Evolutionary conservation across 257 asterid genomes (phyloP).

Genomic region (Lithospermum erythrorhizon): DNA sequence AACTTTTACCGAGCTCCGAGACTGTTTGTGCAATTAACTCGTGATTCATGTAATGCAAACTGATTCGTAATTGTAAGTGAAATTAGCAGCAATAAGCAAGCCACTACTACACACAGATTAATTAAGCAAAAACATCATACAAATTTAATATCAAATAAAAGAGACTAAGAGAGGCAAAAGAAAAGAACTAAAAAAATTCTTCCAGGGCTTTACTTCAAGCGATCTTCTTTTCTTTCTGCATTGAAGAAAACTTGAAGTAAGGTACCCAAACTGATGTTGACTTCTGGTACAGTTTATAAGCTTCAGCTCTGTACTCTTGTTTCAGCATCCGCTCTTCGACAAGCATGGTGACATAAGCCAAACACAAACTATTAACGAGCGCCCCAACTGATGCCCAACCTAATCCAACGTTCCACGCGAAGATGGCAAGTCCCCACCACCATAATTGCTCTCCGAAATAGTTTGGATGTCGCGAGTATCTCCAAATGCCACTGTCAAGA

Average conservation of each 20-base stretch:
- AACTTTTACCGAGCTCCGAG: too few relatives aligned
- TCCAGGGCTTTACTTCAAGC: constrained; percentile 10
- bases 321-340: constrained; percentile 77
- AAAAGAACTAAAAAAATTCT: not conserved
- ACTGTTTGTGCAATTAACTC: too few relatives aligned
- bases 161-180: not conserved
- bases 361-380: constrained; percentile 53
- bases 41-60: not conserved
- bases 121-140: not conserved
- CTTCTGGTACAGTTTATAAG: constrained; percentile 53
- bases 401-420: constrained; percentile 65
- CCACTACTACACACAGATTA: not conserved
- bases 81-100: not conserved
- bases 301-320: constrained; percentile 63
- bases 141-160: too few relatives aligned
- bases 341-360: constrained; percentile 76
- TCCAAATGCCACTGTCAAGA: constrained; percentile 79
- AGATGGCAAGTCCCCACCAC: constrained; percentile 90
- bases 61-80: not conserved
- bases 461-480: constrained; percentile 79
- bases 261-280: constrained; percentile 81
- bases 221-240: constrained; percentile 29
- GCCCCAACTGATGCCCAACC: constrained; percentile 61
- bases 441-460: constrained; percentile 92
- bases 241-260: constrained; percentile 52